Evolutionary conservation across 768 basidiomycete genomes (phyloP).

Genomic region (Neoboletus brunneissimus): DNA sequence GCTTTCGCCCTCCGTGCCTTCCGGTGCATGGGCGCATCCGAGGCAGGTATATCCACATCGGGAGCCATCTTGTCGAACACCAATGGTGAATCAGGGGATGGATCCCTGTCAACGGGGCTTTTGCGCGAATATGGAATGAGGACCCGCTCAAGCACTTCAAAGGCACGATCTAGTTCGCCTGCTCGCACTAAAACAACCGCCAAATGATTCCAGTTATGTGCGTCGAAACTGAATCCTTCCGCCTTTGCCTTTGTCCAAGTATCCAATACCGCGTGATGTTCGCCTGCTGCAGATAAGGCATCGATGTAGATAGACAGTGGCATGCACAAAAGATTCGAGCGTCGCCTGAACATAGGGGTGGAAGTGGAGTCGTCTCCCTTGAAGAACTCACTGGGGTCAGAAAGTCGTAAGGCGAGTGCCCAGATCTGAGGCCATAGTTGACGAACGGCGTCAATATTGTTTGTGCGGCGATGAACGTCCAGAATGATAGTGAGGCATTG

Average conservation of each 20-base stretch:
- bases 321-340: constrained; percentile 61
- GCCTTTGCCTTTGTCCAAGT: constrained; percentile 65
- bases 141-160: constrained; percentile 76
- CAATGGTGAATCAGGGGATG: constrained; percentile 40
- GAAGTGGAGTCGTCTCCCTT: constrained; percentile 14
- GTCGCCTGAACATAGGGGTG: constrained; percentile 25
- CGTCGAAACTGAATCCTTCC: constrained; percentile 74
- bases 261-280: constrained; percentile 56
- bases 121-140: constrained; percentile 56
- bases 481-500: constrained; percentile 62
- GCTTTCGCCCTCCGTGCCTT: constrained; percentile 24
- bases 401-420: constrained; percentile 48
- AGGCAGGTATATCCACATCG: constrained; percentile 24
- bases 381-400: constrained; percentile 35
- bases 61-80: constrained; percentile 32
- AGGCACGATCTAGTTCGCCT: constrained; percentile 79
- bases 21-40: constrained; percentile 33
- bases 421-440: constrained; percentile 70
- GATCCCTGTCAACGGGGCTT: constrained; percentile 25
- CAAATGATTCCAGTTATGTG: constrained; percentile 91
- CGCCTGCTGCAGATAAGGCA: constrained; percentile 60
- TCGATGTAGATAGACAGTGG: constrained; percentile 84
- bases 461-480: constrained; percentile 63
- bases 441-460: constrained; percentile 52
- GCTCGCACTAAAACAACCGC: constrained; percentile 72